A percentile compares a stretch with the other conserved stretches of the same genome.
phyloP scores from a whole-genome alignment of 2,329 filamentous ascomycete species.

The Dryadomyces sulphureus region DNA sequence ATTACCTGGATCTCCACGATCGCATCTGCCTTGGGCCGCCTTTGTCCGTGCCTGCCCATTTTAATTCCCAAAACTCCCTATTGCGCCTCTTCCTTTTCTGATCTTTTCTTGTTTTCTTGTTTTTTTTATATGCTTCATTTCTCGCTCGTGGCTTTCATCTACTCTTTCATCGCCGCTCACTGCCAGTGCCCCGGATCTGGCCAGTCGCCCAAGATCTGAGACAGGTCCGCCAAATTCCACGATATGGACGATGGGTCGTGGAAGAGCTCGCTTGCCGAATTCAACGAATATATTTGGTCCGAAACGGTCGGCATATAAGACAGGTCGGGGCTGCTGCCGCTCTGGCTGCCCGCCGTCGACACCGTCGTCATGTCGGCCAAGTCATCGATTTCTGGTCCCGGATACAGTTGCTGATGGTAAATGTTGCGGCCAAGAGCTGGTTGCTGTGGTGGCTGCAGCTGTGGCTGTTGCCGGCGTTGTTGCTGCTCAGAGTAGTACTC shows the following conservation, averaged over 20 bases:
- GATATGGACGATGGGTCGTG: slow-evolving; percentile 5
- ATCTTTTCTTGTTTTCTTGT: neutral
- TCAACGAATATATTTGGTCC: neutral
- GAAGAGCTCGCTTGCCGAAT: neutral
- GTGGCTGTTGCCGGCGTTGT: neutral
- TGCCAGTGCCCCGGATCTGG: slow-evolving; percentile 7
- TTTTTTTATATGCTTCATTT: neutral
- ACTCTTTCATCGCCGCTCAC: neutral
- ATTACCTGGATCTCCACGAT: neutral
- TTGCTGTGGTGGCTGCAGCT: neutral
- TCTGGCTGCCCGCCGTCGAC: slow-evolving; percentile 6
- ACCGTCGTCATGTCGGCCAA: slow-evolving; percentile 1
- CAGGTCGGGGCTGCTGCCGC: slow-evolving; percentile 7
- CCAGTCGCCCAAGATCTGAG: slow-evolving; percentile 7
- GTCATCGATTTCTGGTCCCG: neutral
- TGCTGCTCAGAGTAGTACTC: neutral
- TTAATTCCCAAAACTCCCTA: neutral
- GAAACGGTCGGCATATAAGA: slow-evolving; percentile 4
- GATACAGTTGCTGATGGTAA: neutral
- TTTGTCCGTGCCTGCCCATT: neutral
- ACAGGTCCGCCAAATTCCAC: slow-evolving; percentile 7
- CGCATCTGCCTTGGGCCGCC: neutral
- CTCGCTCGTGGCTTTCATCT: neutral
- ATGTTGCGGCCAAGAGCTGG: neutral
- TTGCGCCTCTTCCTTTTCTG: neutral